Evolutionary conservation across 257 asterid genomes (phyloP), one percentile per base, ranked within the genome.

Genomic region (Forsythia suspensa): DNA sequence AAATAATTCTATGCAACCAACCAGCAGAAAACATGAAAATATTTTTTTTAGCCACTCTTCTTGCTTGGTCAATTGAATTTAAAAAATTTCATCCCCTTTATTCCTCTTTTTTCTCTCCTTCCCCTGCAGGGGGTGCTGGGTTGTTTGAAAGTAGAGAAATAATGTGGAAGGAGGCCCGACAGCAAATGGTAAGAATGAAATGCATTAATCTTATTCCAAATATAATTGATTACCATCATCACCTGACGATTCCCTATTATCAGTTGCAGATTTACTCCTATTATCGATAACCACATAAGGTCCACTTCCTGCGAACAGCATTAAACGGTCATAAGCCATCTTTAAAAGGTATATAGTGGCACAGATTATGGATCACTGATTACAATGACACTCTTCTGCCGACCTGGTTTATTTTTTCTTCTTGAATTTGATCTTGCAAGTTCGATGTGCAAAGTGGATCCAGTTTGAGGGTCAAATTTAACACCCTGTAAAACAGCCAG

Each of bases 341-440:
- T 71, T 9, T 42, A 41, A 67, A 51, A 71, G 79, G 65, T 42
- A 76, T 44, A 69, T 15, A 10, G 24, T 67, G 43, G 34, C 2
- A 43, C 11, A 69, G 44, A 39, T 39, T 41, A 40, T 38, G 44
- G 3, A 43, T 29, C 39, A 48, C 29, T 0, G 39, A 21, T 72
- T 15, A 21, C 12, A 69, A 16, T 57, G 18, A 66, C 2, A 63
- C 37, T 67, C 55, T 38, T 72, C 71, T 24, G n/a, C 71, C 5
- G 12, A 92, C 99, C 98, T 69, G 95, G 99, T 85, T 85, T 90
- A 81, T 77, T 85, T 85, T 85, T 87, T 85, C 97, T 91, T 88
- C 94, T 93, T 41, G 99, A 96, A 86, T 96, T 96, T 77, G 97
- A 88, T 89, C 99, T 92, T 9, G 99, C 99, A n/a, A 92, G 87